Evolutionary conservation across 2,329 filamentous ascomycete genomes (phyloP), one percentile per base, ranked within the genome.

Genomic region (Tolypocladium endophyticum): DNA sequence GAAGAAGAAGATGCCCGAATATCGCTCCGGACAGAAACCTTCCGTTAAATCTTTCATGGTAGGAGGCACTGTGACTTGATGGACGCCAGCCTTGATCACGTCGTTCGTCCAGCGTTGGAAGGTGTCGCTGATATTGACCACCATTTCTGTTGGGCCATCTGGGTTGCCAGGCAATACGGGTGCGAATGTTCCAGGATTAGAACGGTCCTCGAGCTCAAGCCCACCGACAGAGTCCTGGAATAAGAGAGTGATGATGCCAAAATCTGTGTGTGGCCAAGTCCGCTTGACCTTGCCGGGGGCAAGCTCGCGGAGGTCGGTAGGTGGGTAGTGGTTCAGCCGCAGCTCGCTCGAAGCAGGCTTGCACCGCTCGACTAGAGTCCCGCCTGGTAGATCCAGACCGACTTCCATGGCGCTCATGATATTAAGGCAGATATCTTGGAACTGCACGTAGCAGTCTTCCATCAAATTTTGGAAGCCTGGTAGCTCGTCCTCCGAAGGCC

Each of bases 191-290:
- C 55, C 55, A 1, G 39, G 55, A 2, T 57, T 30, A 9, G 67
- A 76, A 79, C 68, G 68, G 45, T 78, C 69, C 45, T 76, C 70
- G 16, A 79, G 76, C 61, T 80, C 72, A 12, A 80, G 65, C 1
- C 76, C 78, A 16, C 74, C 72, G 54, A 72, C 65, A 2, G 68
- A 66, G 55, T 78, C 74, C 61, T 79, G 77, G 57, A 79, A 71
- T 4, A 80, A 68, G 35, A 79, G 57, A 4, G 61, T 63, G 23
- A 64, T 61, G 23, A 62, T 61, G 28, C 59, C 58, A 20, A 62
- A 61, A 30, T 61, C 61, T 3, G 61, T 63, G 41, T 64, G 61
- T 30, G 61, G 59, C 45, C 61, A 59, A 16, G 60, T 62, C 25
- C 62, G 53, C 9, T 59, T 62, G 5, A 61, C 59, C 6, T 54